These are phyloP conservation scores for Tricholoma sp. DNA, from an alignment of 768 basidiomycete species.

Conservation along the genomic window DNA sequence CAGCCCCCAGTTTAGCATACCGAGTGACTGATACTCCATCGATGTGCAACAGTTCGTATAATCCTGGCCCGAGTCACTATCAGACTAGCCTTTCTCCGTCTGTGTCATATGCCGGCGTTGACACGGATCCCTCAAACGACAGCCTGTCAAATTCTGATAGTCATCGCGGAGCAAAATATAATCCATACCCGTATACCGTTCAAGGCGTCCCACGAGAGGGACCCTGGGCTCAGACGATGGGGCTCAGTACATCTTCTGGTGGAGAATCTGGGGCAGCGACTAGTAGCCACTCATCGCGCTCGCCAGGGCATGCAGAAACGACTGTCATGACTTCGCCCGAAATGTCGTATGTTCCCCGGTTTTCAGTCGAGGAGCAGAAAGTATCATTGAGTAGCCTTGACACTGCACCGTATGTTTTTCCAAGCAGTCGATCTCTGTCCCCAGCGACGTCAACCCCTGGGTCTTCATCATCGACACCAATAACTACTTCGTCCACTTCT, in stretches of 20 bases:
- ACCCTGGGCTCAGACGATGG: slow-evolving; percentile 32
- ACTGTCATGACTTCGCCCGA: slow-evolving; percentile 44
- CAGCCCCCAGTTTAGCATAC: slow-evolving; percentile 37
- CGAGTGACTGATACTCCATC: slow-evolving; percentile 43
- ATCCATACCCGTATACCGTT: slow-evolving; percentile 40
- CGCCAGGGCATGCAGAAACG: slow-evolving; percentile 52
- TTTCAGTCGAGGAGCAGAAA: slow-evolving; percentile 52
- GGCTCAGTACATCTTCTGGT: slow-evolving; percentile 30
- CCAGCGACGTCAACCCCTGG: slow-evolving; percentile 58
- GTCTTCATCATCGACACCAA: slow-evolving; percentile 56
- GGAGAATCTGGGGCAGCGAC: slow-evolving; percentile 36
- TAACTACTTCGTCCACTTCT: slow-evolving; percentile 56
- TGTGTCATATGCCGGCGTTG: slow-evolving; percentile 24
- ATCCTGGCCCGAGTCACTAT: slow-evolving; percentile 34
- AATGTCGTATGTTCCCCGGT: slow-evolving; percentile 23
- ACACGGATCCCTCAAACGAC: slow-evolving; percentile 25
- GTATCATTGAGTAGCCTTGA: slow-evolving; percentile 45
- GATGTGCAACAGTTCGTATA: slow-evolving; percentile 41
- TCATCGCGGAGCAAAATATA: slow-evolving; percentile 49
- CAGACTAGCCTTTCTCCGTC: slow-evolving; percentile 42
- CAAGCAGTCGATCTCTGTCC: slow-evolving; percentile 68
- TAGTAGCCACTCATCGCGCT: slow-evolving; percentile 43
- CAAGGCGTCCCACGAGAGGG: slow-evolving; percentile 30
- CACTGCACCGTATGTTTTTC: slow-evolving; percentile 53
- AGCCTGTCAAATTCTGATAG: slow-evolving; percentile 23